Evolutionary conservation across 768 basidiomycete genomes (phyloP).

Genomic region (Tephrocybe sp.): DNA sequence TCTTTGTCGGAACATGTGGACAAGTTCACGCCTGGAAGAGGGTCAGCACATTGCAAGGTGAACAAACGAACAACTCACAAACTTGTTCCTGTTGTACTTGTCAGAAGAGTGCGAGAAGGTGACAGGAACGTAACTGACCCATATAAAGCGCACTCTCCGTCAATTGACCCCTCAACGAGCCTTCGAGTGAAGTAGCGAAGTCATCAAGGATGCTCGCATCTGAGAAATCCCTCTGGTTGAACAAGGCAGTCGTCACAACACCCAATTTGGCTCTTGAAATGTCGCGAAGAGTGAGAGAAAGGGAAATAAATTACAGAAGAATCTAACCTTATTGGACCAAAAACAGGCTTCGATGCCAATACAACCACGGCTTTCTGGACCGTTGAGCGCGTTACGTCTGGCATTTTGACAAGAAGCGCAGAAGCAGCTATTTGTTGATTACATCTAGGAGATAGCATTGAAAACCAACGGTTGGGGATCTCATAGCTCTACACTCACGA

Average conservation of each 20-base stretch:
- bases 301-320: neutral
- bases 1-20: conserved; percentile 91
- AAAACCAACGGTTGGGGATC: neutral
- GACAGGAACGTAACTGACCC: conserved; percentile 56
- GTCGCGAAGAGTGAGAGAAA: neutral
- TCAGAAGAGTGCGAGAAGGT: neutral
- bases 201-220: conserved; percentile 89
- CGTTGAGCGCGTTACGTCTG: conserved; percentile 91
- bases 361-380: conserved; percentile 99
- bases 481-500: conserved; percentile 56
- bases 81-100: conserved; percentile 58
- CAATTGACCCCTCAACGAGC: conserved; percentile 73
- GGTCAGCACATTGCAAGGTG: conserved; percentile 6
- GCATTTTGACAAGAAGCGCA: conserved; percentile 71
- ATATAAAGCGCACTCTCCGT: conserved; percentile 95
- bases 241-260: conserved; percentile 90
- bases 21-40: conserved; percentile 73
- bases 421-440: conserved; percentile 92
- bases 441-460: conserved; percentile 51
- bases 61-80: conserved; percentile 42
- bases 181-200: conserved; percentile 77
- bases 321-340: conserved; percentile 85
- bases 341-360: conserved; percentile 85
- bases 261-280: conserved; percentile 80
- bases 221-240: conserved; percentile 87